A percentile compares a stretch with the other conserved stretches of the same genome.
Conservation (phyloP, 208 protist species). For the Acanthamoeba royreba region DNA sequence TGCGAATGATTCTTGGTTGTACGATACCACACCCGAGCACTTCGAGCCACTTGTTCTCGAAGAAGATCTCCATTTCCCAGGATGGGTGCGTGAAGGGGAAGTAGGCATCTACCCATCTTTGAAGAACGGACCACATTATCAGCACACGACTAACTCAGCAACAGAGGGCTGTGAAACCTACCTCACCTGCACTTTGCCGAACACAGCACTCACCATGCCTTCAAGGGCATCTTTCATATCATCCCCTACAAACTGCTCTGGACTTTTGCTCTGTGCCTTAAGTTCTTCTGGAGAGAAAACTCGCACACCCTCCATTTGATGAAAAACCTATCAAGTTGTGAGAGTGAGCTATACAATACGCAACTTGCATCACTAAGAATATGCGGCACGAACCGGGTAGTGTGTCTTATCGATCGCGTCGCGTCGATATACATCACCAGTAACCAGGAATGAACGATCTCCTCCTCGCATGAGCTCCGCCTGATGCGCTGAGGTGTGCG, state of each 20-base stretch:
- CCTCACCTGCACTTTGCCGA: constrained; percentile 35
- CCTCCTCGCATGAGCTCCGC: constrained; percentile 59
- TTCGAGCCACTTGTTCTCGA: constrained; percentile 84
- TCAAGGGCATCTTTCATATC: constrained; percentile 77
- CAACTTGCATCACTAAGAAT: background rate
- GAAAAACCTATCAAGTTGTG: constrained; percentile 1
- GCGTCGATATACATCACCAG: constrained; percentile 85
- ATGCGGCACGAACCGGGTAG: constrained; percentile 68
- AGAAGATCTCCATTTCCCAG: constrained; percentile 86
- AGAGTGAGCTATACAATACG: background rate
- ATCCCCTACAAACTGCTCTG: constrained; percentile 41
- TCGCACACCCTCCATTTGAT: constrained; percentile 81
- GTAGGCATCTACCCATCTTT: constrained; percentile 83
- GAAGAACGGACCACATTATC: background rate
- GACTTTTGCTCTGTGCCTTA: background rate
- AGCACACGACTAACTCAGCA: background rate
- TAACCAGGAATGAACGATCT: constrained; percentile 71
- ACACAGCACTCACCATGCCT: constrained; percentile 55
- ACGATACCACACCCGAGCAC: constrained; percentile 85
- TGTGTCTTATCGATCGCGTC: constrained; percentile 84
- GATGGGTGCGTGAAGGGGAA: constrained; percentile 90
- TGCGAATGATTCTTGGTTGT: constrained; percentile 70
- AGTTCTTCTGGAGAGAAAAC: constrained; percentile 53
- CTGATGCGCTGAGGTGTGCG: constrained; percentile 82
- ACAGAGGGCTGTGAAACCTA: background rate